Evolutionary conservation across 2,329 filamentous ascomycete genomes (phyloP), one percentile per base, ranked within the genome.

Genomic region (Sporothrix brasiliensis): DNA sequence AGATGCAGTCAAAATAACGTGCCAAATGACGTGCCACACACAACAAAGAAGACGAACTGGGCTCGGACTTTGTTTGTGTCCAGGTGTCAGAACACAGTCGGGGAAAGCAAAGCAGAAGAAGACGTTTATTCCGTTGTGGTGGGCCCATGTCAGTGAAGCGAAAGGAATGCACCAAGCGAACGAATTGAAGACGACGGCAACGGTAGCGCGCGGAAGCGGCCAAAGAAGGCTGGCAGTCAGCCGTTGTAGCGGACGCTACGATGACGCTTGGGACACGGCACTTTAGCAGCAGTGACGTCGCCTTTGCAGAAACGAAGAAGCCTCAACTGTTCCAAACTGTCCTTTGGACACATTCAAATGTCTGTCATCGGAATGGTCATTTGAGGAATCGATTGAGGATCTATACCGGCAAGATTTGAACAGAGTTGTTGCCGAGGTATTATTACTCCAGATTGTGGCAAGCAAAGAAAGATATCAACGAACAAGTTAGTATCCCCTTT

Each of bases 221-320:
- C 34, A 61, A 61, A 41, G n/a, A 60, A 41, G 30, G 56, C 30
- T 60, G 56, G 56, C 34, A 11, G 34, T 11, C 34, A 30, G 61
- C 61, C 61, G 44, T 66, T 65, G 44, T 61, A n/a, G 21, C 34
- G 34, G 56, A 61, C 41, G 34, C 56, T 61, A 39, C 30, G 27
- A 61, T 34, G 44, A 49, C 30, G 7, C 30, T 58, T 60, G 34
- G 30, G 52, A 54, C n/a, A 19, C 16, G 27, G 21, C 16, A n/a
- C 4, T 44, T 61, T 44, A 14, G n/a, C n/a, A 44, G n/a, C n/a
- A 11, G 56, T 61, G 34, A 61, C 56, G 56, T 61, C 56, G 56
- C 2, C 34, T 14, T 7, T 6, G 19, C 56, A 61, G 6, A 34
- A 7, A 1, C 5, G 56, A 44, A 24, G 19, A 24, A 44, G 34